phyloP scores from a whole-genome alignment of 2,329 filamentous ascomycete species.

The Mycosphaerelloides madeirae region DNA sequence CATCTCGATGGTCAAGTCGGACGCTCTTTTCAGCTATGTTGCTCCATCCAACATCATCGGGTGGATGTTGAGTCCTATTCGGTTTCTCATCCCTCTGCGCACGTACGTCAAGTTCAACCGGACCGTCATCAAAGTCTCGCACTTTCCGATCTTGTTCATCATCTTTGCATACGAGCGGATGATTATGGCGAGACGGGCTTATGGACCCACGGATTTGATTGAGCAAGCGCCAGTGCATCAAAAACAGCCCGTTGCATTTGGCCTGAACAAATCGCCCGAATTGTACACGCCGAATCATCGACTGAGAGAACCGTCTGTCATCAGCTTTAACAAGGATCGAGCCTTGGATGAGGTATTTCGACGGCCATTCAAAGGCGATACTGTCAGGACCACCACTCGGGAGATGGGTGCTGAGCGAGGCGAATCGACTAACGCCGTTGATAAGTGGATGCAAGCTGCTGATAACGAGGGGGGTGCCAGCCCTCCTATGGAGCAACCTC shows the following conservation, averaged over 20 bases:
- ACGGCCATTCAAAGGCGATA: slow-evolving; percentile 57
- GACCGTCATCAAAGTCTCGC: slow-evolving; percentile 84
- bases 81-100: slow-evolving; percentile 73
- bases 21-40: slow-evolving; percentile 89
- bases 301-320: slow-evolving; percentile 73
- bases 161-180: slow-evolving; percentile 85
- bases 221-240: slow-evolving; percentile 51
- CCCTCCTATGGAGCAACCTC: slow-evolving; percentile 58
- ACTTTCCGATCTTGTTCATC: slow-evolving; percentile 78
- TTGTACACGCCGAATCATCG: slow-evolving; percentile 63
- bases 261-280: slow-evolving; percentile 36
- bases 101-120: slow-evolving; percentile 82
- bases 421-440: slow-evolving; percentile 75
- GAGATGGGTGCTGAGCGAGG: slow-evolving; percentile 52
- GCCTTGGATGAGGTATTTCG: slow-evolving; percentile 90
- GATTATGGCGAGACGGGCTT: slow-evolving; percentile 68
- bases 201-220: slow-evolving; percentile 81
- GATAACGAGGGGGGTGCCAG: slow-evolving; percentile 51
- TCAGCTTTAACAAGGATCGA: slow-evolving; percentile 82
- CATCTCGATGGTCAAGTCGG: slow-evolving; percentile 98
- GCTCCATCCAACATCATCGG: slow-evolving; percentile 87
- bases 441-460: slow-evolving; percentile 79
- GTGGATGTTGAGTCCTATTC: slow-evolving; percentile 79
- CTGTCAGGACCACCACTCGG: slow-evolving; percentile 50
- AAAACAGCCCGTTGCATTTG: slow-evolving; percentile 30